Conservation (phyloP, 257 asterid species). For the Solanum commersonii region DNA sequence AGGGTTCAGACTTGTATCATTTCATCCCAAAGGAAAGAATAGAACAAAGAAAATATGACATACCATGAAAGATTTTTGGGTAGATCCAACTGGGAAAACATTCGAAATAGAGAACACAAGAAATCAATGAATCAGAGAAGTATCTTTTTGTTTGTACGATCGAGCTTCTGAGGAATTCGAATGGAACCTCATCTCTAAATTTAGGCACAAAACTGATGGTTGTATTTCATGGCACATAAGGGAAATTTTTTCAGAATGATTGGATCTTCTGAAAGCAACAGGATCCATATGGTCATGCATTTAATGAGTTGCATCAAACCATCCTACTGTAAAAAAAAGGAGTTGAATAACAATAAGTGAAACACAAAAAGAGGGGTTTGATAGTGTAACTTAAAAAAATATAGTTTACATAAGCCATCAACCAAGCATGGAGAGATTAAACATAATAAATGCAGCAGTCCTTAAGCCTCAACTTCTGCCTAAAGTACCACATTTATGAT, state of each 20-base stretch:
- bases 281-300: constrained; percentile 33
- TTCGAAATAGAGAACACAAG: too few relatives aligned
- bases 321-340: neutral
- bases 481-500: too few relatives aligned
- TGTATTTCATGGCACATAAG: neutral
- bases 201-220: neutral
- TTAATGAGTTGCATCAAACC: constrained; percentile 2
- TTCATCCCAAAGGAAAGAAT: too few relatives aligned
- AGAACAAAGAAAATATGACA: too few relatives aligned
- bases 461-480: too few relatives aligned
- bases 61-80: too few relatives aligned
- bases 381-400: neutral
- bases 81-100: too few relatives aligned
- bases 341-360: neutral
- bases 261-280: neutral
- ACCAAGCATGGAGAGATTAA: neutral
- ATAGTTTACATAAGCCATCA: neutral
- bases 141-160: too few relatives aligned
- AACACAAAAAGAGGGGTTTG: neutral
- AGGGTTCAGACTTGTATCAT: too few relatives aligned
- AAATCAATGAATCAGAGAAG: too few relatives aligned
- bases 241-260: neutral
- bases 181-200: too few relatives aligned
- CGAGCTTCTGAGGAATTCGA: too few relatives aligned
- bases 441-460: neutral